Conservation (phyloP, 2,329 filamentous ascomycete genomes). For the Neodidymelliopsis sp. region DNA sequence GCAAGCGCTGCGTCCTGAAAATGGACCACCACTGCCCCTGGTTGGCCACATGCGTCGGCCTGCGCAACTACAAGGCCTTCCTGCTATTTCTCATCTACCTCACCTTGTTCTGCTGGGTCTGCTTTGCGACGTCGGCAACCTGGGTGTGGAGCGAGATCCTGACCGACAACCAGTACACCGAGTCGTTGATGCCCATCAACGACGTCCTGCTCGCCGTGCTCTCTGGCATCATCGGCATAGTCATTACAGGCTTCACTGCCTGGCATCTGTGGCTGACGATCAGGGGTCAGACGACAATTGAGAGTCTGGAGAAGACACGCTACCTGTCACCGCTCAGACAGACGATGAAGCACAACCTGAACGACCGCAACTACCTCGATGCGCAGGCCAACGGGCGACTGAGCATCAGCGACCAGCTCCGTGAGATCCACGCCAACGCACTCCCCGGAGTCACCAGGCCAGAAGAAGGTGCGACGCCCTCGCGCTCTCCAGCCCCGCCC, state of each 20-base stretch:
- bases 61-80: slow-evolving; percentile 96
- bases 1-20: slow-evolving; percentile 92
- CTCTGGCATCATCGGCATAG: slow-evolving; percentile 88
- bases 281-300: slow-evolving; percentile 89
- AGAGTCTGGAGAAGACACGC: slow-evolving; percentile 93
- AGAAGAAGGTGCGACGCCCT: slow-evolving; percentile 78
- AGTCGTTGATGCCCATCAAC: slow-evolving; percentile 85
- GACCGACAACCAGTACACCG: slow-evolving; percentile 71
- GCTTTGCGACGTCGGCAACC: slow-evolving; percentile 75
- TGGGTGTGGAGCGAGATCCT: slow-evolving; percentile 91
- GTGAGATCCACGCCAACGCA: slow-evolving; percentile 82
- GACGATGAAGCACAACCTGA: slow-evolving; percentile 70
- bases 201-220: slow-evolving; percentile 88
- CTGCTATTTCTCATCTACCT: slow-evolving; percentile 91
- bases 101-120: slow-evolving; percentile 82
- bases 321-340: slow-evolving; percentile 84
- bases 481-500: slow-evolving; percentile 42
- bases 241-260: slow-evolving; percentile 84
- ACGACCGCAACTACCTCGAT: slow-evolving; percentile 53
- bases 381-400: slow-evolving; percentile 51
- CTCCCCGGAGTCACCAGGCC: slow-evolving; percentile 80
- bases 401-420: slow-evolving; percentile 70
- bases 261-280: slow-evolving; percentile 89
- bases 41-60: slow-evolving; percentile 93
- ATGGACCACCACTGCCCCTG: slow-evolving; percentile 99